These are phyloP conservation scores for Melanomma pulvis-pyrius DNA, from an alignment of 495 filamentous ascomycete species.

Conservation along the genomic window DNA sequence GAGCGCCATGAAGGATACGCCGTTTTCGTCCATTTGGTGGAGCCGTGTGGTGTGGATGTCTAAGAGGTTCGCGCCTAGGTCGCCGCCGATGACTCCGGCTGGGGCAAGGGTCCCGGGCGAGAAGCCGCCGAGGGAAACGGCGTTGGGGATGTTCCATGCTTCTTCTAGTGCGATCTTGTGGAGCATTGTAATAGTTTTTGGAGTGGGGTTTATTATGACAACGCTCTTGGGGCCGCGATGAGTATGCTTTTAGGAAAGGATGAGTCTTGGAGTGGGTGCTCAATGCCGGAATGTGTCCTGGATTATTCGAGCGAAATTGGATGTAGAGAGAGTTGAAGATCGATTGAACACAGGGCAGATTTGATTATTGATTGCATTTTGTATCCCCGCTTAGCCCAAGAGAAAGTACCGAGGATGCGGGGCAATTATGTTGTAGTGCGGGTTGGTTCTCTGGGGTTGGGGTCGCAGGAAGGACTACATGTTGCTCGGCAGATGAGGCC, in stretches of 20 bases:
- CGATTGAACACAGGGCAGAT: too few species aligned
- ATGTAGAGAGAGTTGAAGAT: too few species aligned
- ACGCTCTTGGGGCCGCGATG: not conserved
- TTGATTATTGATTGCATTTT: not conserved
- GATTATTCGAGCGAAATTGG: too few species aligned
- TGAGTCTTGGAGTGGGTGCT: too few species aligned
- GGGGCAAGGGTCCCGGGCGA: slow-evolving; percentile 13
- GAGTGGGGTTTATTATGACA: not conserved
- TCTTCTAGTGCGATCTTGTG: slow-evolving; percentile 34
- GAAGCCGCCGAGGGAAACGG: slow-evolving; percentile 20
- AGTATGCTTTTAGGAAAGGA: not conserved
- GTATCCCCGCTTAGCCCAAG: too few species aligned
- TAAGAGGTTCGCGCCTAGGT: slow-evolving; percentile 47
- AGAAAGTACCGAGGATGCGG: not conserved
- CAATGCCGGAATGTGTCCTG: too few species aligned
- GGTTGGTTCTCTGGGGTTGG: not conserved
- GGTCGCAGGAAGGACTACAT: not conserved
- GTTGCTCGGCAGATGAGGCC: not conserved
- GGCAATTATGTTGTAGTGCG: not conserved
- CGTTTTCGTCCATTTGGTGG: slow-evolving; percentile 45
- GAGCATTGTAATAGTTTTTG: slow-evolving; percentile 10
- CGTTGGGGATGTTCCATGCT: slow-evolving; percentile 27
- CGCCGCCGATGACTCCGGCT: slow-evolving; percentile 30
- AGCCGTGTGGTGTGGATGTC: slow-evolving; percentile 25
- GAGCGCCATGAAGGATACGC: slow-evolving; percentile 63